Evolutionary conservation across 208 protist species (phyloP).

Genomic region (Wallacemonas sp.): DNA sequence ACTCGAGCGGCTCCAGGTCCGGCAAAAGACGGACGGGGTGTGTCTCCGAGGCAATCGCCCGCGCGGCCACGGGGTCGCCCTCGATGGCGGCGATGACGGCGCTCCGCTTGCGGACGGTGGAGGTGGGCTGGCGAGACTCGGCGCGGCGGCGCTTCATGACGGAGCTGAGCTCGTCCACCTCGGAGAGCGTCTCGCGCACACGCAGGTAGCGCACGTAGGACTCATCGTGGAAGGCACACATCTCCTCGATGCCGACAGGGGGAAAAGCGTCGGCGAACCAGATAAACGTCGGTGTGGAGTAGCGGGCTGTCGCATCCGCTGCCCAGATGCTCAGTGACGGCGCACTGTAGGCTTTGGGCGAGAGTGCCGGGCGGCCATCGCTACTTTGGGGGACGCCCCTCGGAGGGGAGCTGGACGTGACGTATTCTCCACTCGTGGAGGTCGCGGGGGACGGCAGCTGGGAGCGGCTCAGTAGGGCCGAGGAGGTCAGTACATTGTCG

Average conservation of each 20-base stretch:
- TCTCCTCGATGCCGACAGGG: constrained; percentile 40
- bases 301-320: not conserved
- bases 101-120: not conserved
- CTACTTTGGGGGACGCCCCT: not conserved
- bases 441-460: not conserved
- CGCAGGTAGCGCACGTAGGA: constrained; percentile 43
- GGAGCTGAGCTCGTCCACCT: constrained; percentile 35
- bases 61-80: constrained; percentile 2
- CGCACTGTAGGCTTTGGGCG: not conserved
- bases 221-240: constrained; percentile 38
- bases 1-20: constrained; percentile 30
- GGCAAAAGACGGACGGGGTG: constrained; percentile 13
- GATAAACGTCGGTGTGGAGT: constrained; percentile 23
- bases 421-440: not conserved
- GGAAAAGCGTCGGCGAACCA: constrained; percentile 33
- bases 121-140: constrained; percentile 22
- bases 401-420: too few relatives aligned
- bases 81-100: constrained; percentile 9
- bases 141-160: constrained; percentile 18
- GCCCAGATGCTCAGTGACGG: constrained; percentile 1
- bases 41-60: not conserved
- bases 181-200: constrained; percentile 43
- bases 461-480: not conserved
- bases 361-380: constrained; percentile 2
- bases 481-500: constrained; percentile 5